Percentiles rank a stretch among this genome's conserved stretches.
Conservation (phyloP, 768 basidiomycete species). For the Lactarius akahatsu region DNA sequence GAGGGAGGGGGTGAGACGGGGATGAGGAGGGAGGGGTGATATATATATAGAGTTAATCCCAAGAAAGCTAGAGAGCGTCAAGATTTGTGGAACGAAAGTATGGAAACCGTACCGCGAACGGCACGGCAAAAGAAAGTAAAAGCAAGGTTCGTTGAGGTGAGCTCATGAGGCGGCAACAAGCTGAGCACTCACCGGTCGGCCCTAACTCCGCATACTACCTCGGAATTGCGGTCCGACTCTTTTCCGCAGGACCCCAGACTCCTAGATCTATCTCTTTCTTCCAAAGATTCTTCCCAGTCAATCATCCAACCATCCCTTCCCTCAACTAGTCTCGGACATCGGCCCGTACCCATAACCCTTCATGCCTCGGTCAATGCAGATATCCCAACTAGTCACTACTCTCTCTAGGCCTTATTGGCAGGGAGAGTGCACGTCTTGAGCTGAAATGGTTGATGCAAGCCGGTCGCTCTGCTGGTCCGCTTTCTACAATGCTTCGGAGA, state of each 20-base stretch:
- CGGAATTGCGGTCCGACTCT: slow-evolving; percentile 12
- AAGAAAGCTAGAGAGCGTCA: background rate
- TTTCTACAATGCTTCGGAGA: slow-evolving; percentile 53
- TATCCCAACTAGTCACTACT: slow-evolving; percentile 30
- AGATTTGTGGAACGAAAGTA: background rate
- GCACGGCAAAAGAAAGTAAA: background rate
- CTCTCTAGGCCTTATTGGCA: slow-evolving; percentile 40
- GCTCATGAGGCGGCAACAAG: slow-evolving; percentile 7
- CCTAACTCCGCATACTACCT: slow-evolving; percentile 15
- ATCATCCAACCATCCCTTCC: background rate
- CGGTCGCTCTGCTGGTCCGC: slow-evolving; percentile 12
- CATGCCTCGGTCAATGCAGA: slow-evolving; percentile 10
- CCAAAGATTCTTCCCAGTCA: background rate
- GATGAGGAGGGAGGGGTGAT: background rate
- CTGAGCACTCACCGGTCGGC: background rate
- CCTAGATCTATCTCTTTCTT: background rate
- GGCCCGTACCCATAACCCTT: background rate
- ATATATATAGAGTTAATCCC: slow-evolving; percentile 14
- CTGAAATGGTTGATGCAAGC: slow-evolving; percentile 50
- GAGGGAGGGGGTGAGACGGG: slow-evolving; percentile 8
- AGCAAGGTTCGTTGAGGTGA: slow-evolving; percentile 13
- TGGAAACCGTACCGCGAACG: slow-evolving; percentile 3
- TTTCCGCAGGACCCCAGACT: background rate
- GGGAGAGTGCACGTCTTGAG: slow-evolving; percentile 41
- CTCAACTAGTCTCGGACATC: background rate